Evolutionary conservation across 2,329 filamentous ascomycete species (phyloP).

Genomic region (Colletotrichum sidae): DNA sequence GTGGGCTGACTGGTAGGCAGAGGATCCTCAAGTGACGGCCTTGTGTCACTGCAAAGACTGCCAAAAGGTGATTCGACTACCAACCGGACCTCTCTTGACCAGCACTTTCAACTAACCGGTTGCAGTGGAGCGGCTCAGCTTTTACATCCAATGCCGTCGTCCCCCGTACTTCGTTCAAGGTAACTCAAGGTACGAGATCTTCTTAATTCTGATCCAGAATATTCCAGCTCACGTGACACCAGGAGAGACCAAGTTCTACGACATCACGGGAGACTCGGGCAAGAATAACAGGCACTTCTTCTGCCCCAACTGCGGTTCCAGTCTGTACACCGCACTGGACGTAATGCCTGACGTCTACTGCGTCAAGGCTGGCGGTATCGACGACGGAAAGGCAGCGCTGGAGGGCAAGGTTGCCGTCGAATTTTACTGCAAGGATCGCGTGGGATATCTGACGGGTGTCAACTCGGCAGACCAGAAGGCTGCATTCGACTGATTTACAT

Average conservation of each 20-base stretch:
- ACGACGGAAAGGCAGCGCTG: slow-evolving; percentile 58
- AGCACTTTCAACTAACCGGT: background rate
- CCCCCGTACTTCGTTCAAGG: slow-evolving; percentile 56
- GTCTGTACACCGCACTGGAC: slow-evolving; percentile 64
- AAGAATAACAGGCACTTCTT: slow-evolving; percentile 69
- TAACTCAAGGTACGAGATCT: slow-evolving; percentile 57
- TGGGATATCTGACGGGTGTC: slow-evolving; percentile 54
- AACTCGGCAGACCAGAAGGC: slow-evolving; percentile 61
- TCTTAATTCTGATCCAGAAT: rapidly evolving
- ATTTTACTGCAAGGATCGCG: slow-evolving; percentile 64
- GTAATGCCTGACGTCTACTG: slow-evolving; percentile 62
- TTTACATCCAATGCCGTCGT: slow-evolving; percentile 67
- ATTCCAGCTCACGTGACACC: background rate
- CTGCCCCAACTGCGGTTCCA: slow-evolving; percentile 63
- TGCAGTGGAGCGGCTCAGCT: slow-evolving; percentile 62
- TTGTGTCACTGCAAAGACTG: slow-evolving; percentile 66
- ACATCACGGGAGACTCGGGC: slow-evolving; percentile 59
- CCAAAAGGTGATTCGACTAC: slow-evolving; percentile 57
- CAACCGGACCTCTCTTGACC: background rate
- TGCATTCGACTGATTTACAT: background rate
- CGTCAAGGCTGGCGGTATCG: slow-evolving; percentile 64
- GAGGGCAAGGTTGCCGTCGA: slow-evolving; percentile 59
- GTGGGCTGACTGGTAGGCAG: slow-evolving; percentile 42
- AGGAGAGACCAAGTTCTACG: slow-evolving; percentile 61
- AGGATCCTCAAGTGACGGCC: slow-evolving; percentile 54